Conservation (phyloP, 441 rosid species). For the Populus hybrid region DNA sequence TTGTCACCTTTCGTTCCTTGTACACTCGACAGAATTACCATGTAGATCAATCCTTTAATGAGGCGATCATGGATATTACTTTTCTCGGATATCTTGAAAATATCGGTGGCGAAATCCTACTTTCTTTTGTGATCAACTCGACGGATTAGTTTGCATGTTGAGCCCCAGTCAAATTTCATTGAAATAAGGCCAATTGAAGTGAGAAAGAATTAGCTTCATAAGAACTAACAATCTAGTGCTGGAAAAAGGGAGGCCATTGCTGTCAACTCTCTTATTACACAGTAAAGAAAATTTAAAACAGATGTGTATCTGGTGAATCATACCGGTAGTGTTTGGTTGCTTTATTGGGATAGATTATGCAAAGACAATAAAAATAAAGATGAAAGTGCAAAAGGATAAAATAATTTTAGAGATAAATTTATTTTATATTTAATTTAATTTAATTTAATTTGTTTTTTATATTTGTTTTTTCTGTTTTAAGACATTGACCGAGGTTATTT, state of each 20-base stretch:
- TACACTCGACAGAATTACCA: slow-evolving; percentile 14
- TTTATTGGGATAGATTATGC: not conserved
- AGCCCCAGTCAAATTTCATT: not conserved
- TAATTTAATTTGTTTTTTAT: too few species aligned
- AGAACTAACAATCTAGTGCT: not conserved
- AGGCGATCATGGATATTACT: not conserved
- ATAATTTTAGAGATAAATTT: not conserved
- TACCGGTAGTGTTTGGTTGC: not conserved
- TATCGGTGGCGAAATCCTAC: not conserved
- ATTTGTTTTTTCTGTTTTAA: too few species aligned
- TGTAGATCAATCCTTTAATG: not conserved
- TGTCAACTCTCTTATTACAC: not conserved
- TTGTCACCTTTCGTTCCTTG: slow-evolving; percentile 1
- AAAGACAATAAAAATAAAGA: not conserved
- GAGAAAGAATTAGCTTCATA: not conserved
- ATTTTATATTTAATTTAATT: too few species aligned
- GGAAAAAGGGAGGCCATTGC: not conserved
- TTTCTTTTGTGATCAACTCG: not conserved
- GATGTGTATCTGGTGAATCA: too few species aligned
- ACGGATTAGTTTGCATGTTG: not conserved
- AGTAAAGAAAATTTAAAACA: not conserved
- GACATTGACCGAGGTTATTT: too few species aligned
- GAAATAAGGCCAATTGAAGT: not conserved
- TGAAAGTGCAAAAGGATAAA: not conserved
- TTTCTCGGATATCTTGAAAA: not conserved